Evolutionary conservation across 129 eudicot genomes (phyloP).

Genomic region (Chrysanthemum makinoi): DNA sequence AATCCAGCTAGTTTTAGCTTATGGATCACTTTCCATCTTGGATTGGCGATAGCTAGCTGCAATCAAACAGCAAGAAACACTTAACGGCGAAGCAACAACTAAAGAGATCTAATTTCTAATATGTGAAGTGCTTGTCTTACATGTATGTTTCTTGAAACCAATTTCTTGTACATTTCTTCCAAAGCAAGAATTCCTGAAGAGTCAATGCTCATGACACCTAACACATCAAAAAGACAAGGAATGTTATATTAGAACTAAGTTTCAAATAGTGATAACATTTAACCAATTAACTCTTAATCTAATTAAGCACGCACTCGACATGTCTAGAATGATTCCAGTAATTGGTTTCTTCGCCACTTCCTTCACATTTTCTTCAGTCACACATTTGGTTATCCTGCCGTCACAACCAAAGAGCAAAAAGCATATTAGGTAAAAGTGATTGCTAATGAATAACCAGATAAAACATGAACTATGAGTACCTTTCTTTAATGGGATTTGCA

Average conservation of each 20-base stretch:
- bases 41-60: constrained; percentile 56
- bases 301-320: constrained; percentile 45
- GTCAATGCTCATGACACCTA: constrained; percentile 61
- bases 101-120: not conserved
- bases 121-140: constrained; percentile 26
- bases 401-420: not conserved
- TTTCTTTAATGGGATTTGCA: constrained; percentile 58
- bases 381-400: constrained; percentile 39
- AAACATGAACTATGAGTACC: constrained; percentile 35
- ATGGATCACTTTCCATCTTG: constrained; percentile 65
- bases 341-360: constrained; percentile 29
- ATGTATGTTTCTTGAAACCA: constrained; percentile 38
- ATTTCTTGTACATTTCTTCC: constrained; percentile 52
- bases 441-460: not conserved
- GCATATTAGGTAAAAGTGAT: not conserved
- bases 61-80: not conserved
- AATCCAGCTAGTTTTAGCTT: constrained; percentile 55
- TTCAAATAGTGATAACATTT: too few species aligned
- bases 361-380: constrained; percentile 37
- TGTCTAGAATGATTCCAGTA: constrained; percentile 48
- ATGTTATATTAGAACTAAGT: not conserved
- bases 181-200: constrained; percentile 54
- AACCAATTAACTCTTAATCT: not conserved
- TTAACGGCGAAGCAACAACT: not conserved
- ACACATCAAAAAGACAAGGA: not conserved